phyloP scores from a whole-genome alignment of 2,329 filamentous ascomycete genomes.

The Pyrenophora seminiperda region DNA sequence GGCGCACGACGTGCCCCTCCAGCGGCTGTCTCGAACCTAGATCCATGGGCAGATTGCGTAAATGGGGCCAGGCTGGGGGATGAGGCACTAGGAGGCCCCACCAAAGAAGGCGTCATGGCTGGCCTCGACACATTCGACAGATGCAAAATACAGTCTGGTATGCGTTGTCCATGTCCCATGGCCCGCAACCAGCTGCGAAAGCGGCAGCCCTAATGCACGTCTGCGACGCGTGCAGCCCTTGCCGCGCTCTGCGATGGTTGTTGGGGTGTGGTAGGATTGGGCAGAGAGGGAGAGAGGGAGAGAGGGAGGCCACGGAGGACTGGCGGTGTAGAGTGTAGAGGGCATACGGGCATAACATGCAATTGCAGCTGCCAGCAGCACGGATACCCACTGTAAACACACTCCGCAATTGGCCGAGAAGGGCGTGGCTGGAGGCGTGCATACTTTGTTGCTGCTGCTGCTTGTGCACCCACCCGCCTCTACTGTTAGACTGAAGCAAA shows the following conservation, averaged over 20 bases:
- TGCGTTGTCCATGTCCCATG: conserved; percentile 33
- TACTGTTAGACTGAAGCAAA: conserved; percentile 15
- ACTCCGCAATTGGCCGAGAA: conserved; percentile 19
- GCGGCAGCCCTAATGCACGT: conserved; percentile 27
- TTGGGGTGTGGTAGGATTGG: conserved; percentile 13
- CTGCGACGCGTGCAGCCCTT: conserved; percentile 24
- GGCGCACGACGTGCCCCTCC: conserved; percentile 8
- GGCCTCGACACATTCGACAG: background rate
- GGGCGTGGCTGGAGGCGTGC: conserved; percentile 23
- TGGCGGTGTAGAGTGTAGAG: conserved; percentile 40
- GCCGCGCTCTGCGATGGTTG: conserved; percentile 28
- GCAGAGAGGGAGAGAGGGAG: no score
- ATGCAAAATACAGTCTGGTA: conserved; percentile 27
- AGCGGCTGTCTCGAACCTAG: conserved; percentile 12
- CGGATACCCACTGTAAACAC: conserved; percentile 10
- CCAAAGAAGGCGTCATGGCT: conserved; percentile 12
- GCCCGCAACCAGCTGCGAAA: conserved; percentile 14
- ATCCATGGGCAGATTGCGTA: conserved; percentile 8
- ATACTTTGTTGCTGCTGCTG: conserved; percentile 14
- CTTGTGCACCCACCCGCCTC: conserved; percentile 13
- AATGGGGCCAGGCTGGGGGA: conserved; percentile 1
- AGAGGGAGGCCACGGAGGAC: conserved; percentile 25
- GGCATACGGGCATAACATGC: conserved; percentile 6
- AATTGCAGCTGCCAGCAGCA: conserved; percentile 16
- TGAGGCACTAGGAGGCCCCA: conserved; percentile 16